Evolutionary conservation across 2,329 filamentous ascomycete species (phyloP), one percentile per base, ranked within the genome.

Genomic region (Fusarium avenaceum): DNA sequence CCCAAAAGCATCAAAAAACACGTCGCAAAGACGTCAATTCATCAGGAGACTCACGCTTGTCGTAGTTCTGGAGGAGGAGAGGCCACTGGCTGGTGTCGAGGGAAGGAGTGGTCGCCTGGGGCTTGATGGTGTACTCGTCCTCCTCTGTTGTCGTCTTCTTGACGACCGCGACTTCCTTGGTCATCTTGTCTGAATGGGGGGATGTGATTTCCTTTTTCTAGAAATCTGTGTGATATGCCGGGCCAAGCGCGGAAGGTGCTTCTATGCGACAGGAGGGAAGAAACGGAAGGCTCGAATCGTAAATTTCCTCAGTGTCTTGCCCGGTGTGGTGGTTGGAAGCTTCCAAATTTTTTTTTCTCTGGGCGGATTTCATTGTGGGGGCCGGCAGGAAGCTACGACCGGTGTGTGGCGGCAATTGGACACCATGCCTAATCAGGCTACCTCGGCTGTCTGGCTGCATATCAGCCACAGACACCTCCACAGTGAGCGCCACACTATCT

Each of bases 11-110:
- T 26, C 26, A 40, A 65, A 65, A 48, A 49, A 48, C 24, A 51
- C n/a, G 19, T 43, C 39, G 19, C 11, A 49, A n/a, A 35, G 22
- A 39, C 42, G 19, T 9, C 46, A 32, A 19, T 42, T 26, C 19
- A 51, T 43, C 28, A 24, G 22, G 35, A 57, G 49, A 86, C 91
- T 79, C 87, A 96, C 93, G 85, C 79, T 94, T 92, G 81, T 94
- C 92, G 84, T 96, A 98, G 85, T 97, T 97, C 86, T 97, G 97
- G 77, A 98, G 87, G 76, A 98, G 87, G 76, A 98, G 86, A 75
- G 96, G 96, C 93, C 94, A 97, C 80, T 90, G 87, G 84, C 91
- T 94, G 74, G 93, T 96, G 82, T 96, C 90, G 75, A 96, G 85
- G 63, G 89, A 84, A 72, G 94, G 92, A 76, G 90, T 89, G 72